A percentile compares a stretch with the other conserved stretches of the same genome.
Evolutionary conservation across 192 early-diverging fungal species (phyloP).

Genomic region (Rhizophlyctis rosea): DNA sequence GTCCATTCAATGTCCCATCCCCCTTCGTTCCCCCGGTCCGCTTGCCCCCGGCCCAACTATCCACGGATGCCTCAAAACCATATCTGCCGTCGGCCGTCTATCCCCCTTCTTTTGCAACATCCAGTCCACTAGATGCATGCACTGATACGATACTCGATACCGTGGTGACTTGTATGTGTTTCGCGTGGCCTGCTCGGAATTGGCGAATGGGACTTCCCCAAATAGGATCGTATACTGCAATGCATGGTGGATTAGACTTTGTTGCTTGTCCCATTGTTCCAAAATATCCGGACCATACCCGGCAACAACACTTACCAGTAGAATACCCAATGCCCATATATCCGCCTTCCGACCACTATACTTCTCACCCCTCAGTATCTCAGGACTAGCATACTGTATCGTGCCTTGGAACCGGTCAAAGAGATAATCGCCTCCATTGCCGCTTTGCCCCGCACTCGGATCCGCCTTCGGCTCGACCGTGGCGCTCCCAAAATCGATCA

Average conservation of each 20-base stretch:
- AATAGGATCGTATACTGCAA: constrained; percentile 62
- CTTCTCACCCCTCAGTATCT: constrained; percentile 55
- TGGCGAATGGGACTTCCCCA: constrained; percentile 42
- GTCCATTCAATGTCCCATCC: too few species aligned
- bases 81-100: constrained; percentile 46
- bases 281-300: background rate
- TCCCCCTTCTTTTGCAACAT: constrained; percentile 55
- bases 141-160: constrained; percentile 42
- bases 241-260: constrained; percentile 26
- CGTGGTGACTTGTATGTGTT: constrained; percentile 22
- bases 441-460: constrained; percentile 5
- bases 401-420: constrained; percentile 53
- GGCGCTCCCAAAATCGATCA: constrained; percentile 69
- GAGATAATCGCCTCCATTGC: constrained; percentile 11
- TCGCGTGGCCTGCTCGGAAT: constrained; percentile 24
- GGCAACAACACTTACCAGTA: constrained; percentile 47
- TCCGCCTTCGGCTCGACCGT: constrained; percentile 20
- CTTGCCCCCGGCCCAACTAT: too few species aligned
- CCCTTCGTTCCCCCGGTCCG: too few species aligned
- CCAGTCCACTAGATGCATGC: constrained; percentile 53
- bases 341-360: constrained; percentile 69
- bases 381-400: constrained; percentile 58
- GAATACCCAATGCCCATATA: constrained; percentile 70
- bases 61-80: constrained; percentile 59
- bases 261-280: background rate